Evolutionary conservation across 108 stramenopile species (phyloP), one percentile per base, ranked within the genome.

Genomic region (Fragilariopsis cylindrus): DNA sequence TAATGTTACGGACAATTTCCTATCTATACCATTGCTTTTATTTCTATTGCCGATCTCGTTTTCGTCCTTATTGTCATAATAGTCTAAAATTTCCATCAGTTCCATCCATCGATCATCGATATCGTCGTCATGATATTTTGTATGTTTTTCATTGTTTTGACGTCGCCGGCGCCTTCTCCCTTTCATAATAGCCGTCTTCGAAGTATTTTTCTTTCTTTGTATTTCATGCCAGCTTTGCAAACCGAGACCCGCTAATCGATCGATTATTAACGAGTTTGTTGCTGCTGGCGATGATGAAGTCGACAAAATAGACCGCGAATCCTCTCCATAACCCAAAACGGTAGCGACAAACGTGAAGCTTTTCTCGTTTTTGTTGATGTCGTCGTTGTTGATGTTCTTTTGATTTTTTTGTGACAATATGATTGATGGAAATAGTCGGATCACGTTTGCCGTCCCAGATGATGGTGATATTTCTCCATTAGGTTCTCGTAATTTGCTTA

Each of bases 221-320:
- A 18, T 45, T n/a, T 63, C 62, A 44, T 63, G 9, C 62, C 62
- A 63, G 43, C 62, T 63, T 15, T 63, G 62, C 43, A 63, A 44
- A n/a, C 62, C 62, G 4, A 63, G 43, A 5, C 43, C 62, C 6
- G 62, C 62, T 44, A 63, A 63, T 40, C 42, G 43, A 15, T 63
- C 62, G 62, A 43, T 0, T n/a, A 9, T 3, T 40, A 44, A 45
- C 15, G 42, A 15, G 52, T 15, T 11, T 53, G 52, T 15, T 15
- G 52, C 11, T 53, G 52, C 13, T 53, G 52, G 52, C 52, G 13
- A 53, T 15, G 52, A 15, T 2, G 15, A 53, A 53, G 52, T 1
- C 52, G 30, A 30, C 30, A 30, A 30, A 30, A 30, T 30, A 30
- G 30, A 30, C 30, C 2, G 30, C 2, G 30, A 30, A 30, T 30